Conservation (phyloP, 2,329 filamentous ascomycete species). For the Colletotrichum cordylinicola region DNA sequence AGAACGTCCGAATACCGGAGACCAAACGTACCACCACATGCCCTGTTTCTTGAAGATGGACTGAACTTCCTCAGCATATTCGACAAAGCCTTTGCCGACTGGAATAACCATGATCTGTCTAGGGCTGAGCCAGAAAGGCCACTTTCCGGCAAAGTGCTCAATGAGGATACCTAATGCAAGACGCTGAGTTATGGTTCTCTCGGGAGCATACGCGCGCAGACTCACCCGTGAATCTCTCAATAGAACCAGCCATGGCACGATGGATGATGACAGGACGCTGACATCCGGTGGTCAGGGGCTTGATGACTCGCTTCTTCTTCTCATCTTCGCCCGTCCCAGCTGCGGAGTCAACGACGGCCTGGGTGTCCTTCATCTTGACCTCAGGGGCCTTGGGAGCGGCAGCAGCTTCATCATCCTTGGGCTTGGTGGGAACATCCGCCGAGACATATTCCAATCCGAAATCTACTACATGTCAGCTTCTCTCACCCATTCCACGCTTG, state of each 20-base stretch:
- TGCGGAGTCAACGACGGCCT: slow-evolving; percentile 30
- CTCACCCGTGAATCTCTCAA: slow-evolving; percentile 48
- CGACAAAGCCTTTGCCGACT: slow-evolving; percentile 73
- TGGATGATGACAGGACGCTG: slow-evolving; percentile 87
- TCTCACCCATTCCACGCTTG: neutral
- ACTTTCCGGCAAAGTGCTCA: slow-evolving; percentile 87
- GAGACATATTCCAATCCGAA: slow-evolving; percentile 90
- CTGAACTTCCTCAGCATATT: slow-evolving; percentile 79
- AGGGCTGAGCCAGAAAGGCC: slow-evolving; percentile 90
- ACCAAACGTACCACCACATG: slow-evolving; percentile 60
- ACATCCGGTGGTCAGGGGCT: slow-evolving; percentile 69
- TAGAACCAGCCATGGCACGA: slow-evolving; percentile 78
- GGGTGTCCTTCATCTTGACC: slow-evolving; percentile 40
- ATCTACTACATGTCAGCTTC: slow-evolving; percentile 57
- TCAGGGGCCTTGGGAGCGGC: slow-evolving; percentile 28
- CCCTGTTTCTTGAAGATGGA: slow-evolving; percentile 69
- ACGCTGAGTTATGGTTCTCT: neutral
- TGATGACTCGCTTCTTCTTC: slow-evolving; percentile 40
- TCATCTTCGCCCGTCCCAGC: slow-evolving; percentile 51
- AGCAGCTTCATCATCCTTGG: slow-evolving; percentile 33
- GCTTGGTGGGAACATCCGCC: slow-evolving; percentile 58
- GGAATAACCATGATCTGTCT: slow-evolving; percentile 69
- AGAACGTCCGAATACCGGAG: neutral
- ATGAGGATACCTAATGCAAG: slow-evolving; percentile 70
- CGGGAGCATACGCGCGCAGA: too few species aligned